These are phyloP conservation scores for Eucalyptus marginata DNA, from an alignment of 345 rosid genomes.

Conservation along the genomic window DNA sequence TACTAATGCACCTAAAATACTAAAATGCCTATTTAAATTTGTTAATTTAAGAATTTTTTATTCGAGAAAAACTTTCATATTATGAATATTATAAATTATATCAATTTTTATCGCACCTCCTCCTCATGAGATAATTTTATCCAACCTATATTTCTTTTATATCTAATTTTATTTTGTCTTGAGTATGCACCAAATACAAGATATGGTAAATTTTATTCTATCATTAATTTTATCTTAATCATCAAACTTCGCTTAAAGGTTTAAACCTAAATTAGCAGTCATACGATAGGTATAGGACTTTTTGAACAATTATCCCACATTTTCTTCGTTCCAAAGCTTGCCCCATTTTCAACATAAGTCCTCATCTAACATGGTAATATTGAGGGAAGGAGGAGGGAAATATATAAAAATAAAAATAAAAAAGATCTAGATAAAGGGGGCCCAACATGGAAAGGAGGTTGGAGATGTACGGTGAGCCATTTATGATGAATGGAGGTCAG, in stretches of 20 bases:
- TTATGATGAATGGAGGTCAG: not conserved
- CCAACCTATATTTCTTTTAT: accelerated
- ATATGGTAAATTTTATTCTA: accelerated
- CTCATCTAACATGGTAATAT: not conserved
- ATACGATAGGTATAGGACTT: accelerated
- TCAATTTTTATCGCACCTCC: accelerated
- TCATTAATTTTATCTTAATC: no score
- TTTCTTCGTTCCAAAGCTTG: not conserved
- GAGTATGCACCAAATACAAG: accelerated
- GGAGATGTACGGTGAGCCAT: not conserved
- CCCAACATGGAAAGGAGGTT: not conserved
- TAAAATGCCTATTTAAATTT: no score
- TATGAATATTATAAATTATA: accelerated
- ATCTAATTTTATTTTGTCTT: no score
- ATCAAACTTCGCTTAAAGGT: accelerated
- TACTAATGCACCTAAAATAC: no score
- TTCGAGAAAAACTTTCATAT: no score
- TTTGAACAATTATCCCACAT: accelerated
- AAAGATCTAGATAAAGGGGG: not conserved
- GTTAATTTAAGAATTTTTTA: no score
- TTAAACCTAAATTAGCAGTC: accelerated
- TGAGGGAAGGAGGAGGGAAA: not conserved
- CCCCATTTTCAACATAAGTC: not conserved
- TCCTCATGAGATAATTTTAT: accelerated
- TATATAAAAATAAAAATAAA: not conserved